Evolutionary conservation across 768 basidiomycete genomes (phyloP), one percentile per base, ranked within the genome.

Genomic region (Plicaturopsis crispa): DNA sequence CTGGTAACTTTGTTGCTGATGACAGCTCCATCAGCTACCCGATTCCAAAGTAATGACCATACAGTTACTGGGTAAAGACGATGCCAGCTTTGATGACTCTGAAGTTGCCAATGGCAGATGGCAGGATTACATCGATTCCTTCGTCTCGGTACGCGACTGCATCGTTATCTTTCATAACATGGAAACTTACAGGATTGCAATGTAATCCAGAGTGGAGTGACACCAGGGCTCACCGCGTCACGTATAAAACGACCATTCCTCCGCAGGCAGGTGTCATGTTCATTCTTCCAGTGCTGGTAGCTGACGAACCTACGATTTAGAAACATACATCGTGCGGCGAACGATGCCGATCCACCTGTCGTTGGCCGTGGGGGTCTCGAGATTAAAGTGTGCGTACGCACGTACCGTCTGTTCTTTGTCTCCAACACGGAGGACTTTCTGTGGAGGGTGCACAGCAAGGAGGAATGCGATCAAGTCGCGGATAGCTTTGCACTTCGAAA

Each of bases 341-440:
- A 11, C 11, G 30, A 66, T 8, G 47, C 52, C 3, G 59, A 57
- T 7, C 72, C 70, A 0, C 64, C 75, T 30, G 61, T 75, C 17
- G 48, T 69, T 20, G 67, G 76, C 1, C 66, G 54, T 24, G 80
- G 82, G 22, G 72, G 72, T 3, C 69, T 93, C 13, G 85, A 89
- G 57, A 85, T 88, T 54, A 83, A 83, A 45, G 75, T 96, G 40
- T 94, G 92, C 58, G 70, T 89, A 24, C 70, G 80, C 41, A 86
- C 82, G 6, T 90, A 90, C 56, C 70, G 82, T 23, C 59, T 90
- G 11, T 91, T 92, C 66, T 90, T 78, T 54, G 84, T 84, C 5
- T 65, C 84, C 2, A 53, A 65, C 18, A 79, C 78, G 32, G 84
- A 82, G 47, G 84, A 84, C 44, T 68, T 71, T 41, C 57, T 83